Evolutionary conservation across 129 eudicot genomes (phyloP), one percentile per base, ranked within the genome.

Genomic region (Deinandra increscens): DNA sequence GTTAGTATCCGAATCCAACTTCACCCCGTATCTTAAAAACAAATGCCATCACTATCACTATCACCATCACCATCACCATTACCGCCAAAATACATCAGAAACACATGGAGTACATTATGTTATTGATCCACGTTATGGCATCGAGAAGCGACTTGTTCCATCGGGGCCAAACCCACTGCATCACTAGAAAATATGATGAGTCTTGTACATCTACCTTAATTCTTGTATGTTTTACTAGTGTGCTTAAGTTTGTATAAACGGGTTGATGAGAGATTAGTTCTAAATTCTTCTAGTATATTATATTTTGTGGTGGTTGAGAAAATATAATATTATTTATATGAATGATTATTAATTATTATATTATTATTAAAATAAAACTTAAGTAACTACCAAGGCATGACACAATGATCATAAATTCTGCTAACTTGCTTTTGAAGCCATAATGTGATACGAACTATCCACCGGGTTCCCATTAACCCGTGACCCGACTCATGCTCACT

Each of bases 121-220:
- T 14, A 68, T 58, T 58, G 80, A 76, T 68, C 80, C 80, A 68
- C 68, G 29, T 2, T 76, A 68, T 69, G 80, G 69, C 60, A 39
- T 76, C 7, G 75, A 76, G 34, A 60, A 68, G 43, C 80, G 80
- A 60, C 64, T 68, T 11, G 75, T 76, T 22, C 80, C 80, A 68
- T 56, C 69, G 31, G 80, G 80, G 6, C 80, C 80, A 14, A 76
- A 76, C 54, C 80, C 80, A 4, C 60, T 76, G 74, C 80, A 76
- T 66, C 79, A 74, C 79, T 74, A 74, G 67, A 51, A 54, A 67
- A 65, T 29, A 38, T 66, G 66, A 36, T 17, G 42, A 73, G 31
- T 31, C 2, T 71, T 64, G 66, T 51, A 64, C 78, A 26, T 51
- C 65, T 74, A 64, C 72, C 26, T 74, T 49, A 38, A 37, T 50